Percentiles rank a stretch among this genome's conserved stretches.
phyloP scores from a whole-genome alignment of 192 early-diverging fungal genomes.

The Rhizophagus prolifer region DNA sequence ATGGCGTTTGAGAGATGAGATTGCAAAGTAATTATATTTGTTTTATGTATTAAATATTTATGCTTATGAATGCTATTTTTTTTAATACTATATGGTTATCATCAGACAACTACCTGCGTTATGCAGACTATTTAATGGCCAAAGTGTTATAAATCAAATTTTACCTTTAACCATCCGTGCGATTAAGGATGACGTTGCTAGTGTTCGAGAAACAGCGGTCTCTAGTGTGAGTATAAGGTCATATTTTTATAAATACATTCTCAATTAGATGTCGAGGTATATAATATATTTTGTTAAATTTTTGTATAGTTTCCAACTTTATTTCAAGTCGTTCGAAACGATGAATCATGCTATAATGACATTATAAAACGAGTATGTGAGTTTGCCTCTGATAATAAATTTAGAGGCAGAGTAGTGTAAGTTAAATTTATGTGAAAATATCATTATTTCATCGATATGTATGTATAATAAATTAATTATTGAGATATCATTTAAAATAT shows the following conservation, averaged over 20 bases:
- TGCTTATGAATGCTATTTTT: background rate
- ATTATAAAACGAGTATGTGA: conserved; percentile 42
- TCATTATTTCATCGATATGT: conserved; percentile 40
- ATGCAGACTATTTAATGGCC: conserved; percentile 59
- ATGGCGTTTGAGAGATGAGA: conserved; percentile 72
- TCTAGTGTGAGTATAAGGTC: conserved; percentile 37
- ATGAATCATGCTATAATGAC: conserved; percentile 24
- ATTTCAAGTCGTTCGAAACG: conserved; percentile 34
- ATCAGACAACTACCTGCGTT: conserved; percentile 58
- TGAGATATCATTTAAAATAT: conserved; percentile 46
- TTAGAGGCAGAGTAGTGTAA: conserved; percentile 57
- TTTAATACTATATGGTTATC: background rate
- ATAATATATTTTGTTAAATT: background rate
- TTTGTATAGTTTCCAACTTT: conserved; percentile 40
- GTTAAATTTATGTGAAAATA: conserved; percentile 43
- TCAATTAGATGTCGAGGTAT: background rate
- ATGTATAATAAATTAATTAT: conserved; percentile 37
- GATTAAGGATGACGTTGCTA: conserved; percentile 52
- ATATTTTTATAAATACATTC: background rate
- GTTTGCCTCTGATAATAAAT: conserved; percentile 49
- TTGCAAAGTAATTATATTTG: conserved; percentile 42
- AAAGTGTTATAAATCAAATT: conserved; percentile 60
- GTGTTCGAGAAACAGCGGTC: conserved; percentile 55
- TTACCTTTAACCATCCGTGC: conserved; percentile 65
- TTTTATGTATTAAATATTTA: background rate